Evolutionary conservation across 495 filamentous ascomycete genomes (phyloP), one percentile per base, ranked within the genome.

Genomic region (Xylaria palmicola): DNA sequence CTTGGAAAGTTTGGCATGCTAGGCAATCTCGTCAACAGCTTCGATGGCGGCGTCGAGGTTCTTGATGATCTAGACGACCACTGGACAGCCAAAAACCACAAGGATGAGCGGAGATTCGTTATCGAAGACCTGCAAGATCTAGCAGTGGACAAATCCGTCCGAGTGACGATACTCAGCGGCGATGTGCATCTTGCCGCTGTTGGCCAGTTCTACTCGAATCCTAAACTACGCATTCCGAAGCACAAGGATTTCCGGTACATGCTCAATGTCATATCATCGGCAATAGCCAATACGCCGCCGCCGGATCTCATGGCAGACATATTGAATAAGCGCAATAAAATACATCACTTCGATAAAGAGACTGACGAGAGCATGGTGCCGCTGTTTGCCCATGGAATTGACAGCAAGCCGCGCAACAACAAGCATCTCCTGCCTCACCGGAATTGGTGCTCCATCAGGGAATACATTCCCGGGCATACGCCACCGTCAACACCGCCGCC

Each of bases 321-420:
- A 59, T 85, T 98, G 40, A 97, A 97, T 79, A 91, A 87, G 75
- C 86, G 94, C 17, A 96, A 97, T 75, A 95, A 91, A 65, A 79
- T 97, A 13, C 94, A 98, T 69, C 93, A 98, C 69, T 82, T 93
- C 24, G 87, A 93, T 71, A 73, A 76, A 53, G 81, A 92, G 62
- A 97, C 94, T 0, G 92, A 98, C 59, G 94, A 98, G 74, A 86
- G 92, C 68, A 93, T 98, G 89, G 91, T 97, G 53, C 91, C 94
- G 1, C 85, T 98, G 54, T 98, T 98, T 73, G 81, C 79, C 0
- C 85, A 89, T 50, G 94, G 96, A 67, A 91, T 96, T 2, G 92
- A 96, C 66, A 90, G 90, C 44, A 93, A 92, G 68, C 78, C 85
- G 10, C 85, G 94, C 62, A 97, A 95, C 68, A 98, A 98, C 74